Evolutionary conservation across 192 early-diverging fungal genomes (phyloP).

Genomic region (Cetraspora pellucida): DNA sequence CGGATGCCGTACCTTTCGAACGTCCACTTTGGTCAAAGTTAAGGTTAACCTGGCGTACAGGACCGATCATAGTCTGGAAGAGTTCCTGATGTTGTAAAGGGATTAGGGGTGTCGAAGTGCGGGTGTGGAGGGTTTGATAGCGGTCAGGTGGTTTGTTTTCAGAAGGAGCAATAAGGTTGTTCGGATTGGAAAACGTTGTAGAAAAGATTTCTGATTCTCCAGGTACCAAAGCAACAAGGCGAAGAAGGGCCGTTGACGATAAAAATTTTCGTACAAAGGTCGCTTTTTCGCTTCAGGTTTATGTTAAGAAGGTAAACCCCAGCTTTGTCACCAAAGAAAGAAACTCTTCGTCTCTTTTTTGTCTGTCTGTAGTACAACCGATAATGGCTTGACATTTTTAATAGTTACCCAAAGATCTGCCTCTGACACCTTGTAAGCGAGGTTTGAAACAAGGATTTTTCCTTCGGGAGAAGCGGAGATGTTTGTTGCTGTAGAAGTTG

Average conservation of each 20-base stretch:
- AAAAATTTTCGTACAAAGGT: constrained; percentile 36
- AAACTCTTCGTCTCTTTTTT: constrained; percentile 34
- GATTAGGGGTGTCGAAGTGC: constrained; percentile 26
- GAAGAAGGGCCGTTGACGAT: constrained; percentile 32
- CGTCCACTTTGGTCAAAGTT: constrained; percentile 56
- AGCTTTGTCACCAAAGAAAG: constrained; percentile 36
- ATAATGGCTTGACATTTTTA: constrained; percentile 34
- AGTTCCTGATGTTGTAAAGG: constrained; percentile 34
- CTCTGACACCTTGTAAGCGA: constrained; percentile 55
- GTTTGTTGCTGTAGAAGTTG: constrained; percentile 42
- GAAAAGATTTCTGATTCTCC: constrained; percentile 23
- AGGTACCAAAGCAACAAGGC: constrained; percentile 34
- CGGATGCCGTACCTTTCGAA: constrained; percentile 51
- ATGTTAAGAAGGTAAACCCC: constrained; percentile 28
- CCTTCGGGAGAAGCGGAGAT: constrained; percentile 41
- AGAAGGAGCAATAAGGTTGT: constrained; percentile 23
- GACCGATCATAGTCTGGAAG: constrained; percentile 48
- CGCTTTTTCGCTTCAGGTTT: constrained; percentile 26
- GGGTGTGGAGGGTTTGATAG: constrained; percentile 34
- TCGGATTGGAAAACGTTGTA: constrained; percentile 25
- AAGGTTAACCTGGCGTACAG: constrained; percentile 52
- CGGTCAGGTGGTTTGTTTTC: constrained; percentile 22
- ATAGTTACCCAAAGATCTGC: constrained; percentile 57
- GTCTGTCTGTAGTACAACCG: constrained; percentile 28
- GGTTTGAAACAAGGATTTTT: constrained; percentile 60